Evolutionary conservation across 1,284 basidiomycete genomes (phyloP), one percentile per base, ranked within the genome.

Genomic region (Trichosporon asahii): DNA sequence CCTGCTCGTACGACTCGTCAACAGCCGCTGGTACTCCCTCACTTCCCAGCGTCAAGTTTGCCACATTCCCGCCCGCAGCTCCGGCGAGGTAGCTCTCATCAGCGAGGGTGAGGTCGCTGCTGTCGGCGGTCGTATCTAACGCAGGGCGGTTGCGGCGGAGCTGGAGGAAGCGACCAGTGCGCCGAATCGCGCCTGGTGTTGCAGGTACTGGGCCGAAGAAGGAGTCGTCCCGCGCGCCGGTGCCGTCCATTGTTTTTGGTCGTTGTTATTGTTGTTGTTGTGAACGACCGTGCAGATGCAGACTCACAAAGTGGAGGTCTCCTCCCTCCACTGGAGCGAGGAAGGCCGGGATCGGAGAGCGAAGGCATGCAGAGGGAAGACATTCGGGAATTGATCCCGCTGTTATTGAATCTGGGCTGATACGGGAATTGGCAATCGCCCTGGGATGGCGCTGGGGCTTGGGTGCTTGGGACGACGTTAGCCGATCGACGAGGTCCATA

Each of bases 141-240:
- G 57, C 29, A 5, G 57, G 57, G 14, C 27, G 27, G 8, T 61
- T 61, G 6, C 57, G 57, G 9, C 57, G 57, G 21, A 61, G 27
- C 27, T 61, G 57, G 18, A 61, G 57, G 57, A 61, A 61, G 57
- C 57, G 57, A 7, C 57, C 57, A 15, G 57, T 61, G 27, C 57
- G 57, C 7, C 57, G 57, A 3, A 61, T 61, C 18, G 57, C 57
- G 27, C 57, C 57, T 2, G 57, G 57, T 3, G 66, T 29, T 25
- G 71, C 57, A 1, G 57, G 57, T 3, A 61, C 21, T 25, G 71
- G 71, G 1, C 31, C 67, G 60, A 72, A 72, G 63, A 72, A 72
- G 11, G 69, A 70, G 71, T 72, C 71, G 68, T 72, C 69, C 40
- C 65, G 61, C 8, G 15, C 31, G 46, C 65, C 66, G 46, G n/a